phyloP scores from a whole-genome alignment of 2,329 filamentous ascomycete species.

The Xylariaceae sp. region DNA sequence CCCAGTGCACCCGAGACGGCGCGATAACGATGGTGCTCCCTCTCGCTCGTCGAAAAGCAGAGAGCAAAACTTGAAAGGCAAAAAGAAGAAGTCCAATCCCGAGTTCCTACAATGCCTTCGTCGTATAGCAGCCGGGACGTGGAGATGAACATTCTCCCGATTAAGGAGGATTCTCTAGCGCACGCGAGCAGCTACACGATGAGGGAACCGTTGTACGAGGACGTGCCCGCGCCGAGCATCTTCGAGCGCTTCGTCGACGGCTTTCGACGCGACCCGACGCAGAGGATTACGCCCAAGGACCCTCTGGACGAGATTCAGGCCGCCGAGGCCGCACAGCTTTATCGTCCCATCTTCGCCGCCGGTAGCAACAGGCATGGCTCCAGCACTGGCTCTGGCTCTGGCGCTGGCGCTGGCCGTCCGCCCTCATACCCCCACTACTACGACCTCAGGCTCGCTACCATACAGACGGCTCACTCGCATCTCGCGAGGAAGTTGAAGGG shows the following conservation, averaged over 20 bases:
- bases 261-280: constrained; percentile 56
- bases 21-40: too few species aligned
- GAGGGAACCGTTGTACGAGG: constrained; percentile 44
- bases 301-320: constrained; percentile 31
- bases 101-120: too few species aligned
- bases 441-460: constrained; percentile 52
- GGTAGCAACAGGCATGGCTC: constrained; percentile 26
- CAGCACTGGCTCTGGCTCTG: too few species aligned
- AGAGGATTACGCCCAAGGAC: constrained; percentile 42
- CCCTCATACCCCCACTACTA: constrained; percentile 46
- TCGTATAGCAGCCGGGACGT: constrained; percentile 32
- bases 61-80: too few species aligned
- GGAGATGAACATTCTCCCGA: constrained; percentile 53
- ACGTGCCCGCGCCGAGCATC: constrained; percentile 30
- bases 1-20: too few species aligned
- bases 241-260: constrained; percentile 49
- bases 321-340: constrained; percentile 26
- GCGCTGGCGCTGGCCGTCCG: too few species aligned
- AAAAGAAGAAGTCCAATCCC: too few species aligned
- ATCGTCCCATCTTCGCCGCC: constrained; percentile 23
- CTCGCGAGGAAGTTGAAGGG: constrained; percentile 74
- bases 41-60: too few species aligned
- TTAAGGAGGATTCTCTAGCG: constrained; percentile 52
- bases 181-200: constrained; percentile 47
- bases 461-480: constrained; percentile 71